phyloP scores from a whole-genome alignment of 257 asterid species.

The Lycium barbarum region DNA sequence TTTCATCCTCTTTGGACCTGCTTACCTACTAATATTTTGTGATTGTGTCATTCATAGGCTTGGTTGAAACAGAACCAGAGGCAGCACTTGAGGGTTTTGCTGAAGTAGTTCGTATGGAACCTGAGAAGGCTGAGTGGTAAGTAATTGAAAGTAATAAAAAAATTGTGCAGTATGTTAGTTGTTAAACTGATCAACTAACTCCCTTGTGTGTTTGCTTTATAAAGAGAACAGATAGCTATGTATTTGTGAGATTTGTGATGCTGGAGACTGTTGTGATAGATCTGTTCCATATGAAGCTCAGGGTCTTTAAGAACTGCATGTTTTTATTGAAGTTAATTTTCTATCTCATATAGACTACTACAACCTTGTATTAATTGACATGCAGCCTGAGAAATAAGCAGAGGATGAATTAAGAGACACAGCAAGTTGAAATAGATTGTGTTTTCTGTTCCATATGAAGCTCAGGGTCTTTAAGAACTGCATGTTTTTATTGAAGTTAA shows the following conservation, averaged over 20 bases:
- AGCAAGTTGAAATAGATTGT: background rate
- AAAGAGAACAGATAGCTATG: background rate
- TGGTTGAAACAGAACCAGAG: conserved; percentile 91
- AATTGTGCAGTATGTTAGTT: background rate
- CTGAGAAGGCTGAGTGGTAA: conserved; percentile 97
- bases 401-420: background rate
- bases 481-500: background rate
- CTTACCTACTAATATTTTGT: background rate
- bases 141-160: conserved; percentile 14
- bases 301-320: background rate
- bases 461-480: conserved; percentile 17
- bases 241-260: conserved; percentile 8
- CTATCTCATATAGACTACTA: background rate
- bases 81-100: conserved; percentile 94
- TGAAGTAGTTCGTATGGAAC: conserved; percentile 93
- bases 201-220: conserved; percentile 8
- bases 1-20: background rate
- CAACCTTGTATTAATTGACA: conserved; percentile 3
- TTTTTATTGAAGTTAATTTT: background rate
- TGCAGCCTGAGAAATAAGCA: background rate
- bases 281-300: background rate
- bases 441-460: background rate
- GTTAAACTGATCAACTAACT: background rate
- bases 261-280: background rate
- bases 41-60: conserved; percentile 51